Conservation (phyloP, 2,329 filamentous ascomycete genomes). For the Aspergillus transmontanensis region DNA sequence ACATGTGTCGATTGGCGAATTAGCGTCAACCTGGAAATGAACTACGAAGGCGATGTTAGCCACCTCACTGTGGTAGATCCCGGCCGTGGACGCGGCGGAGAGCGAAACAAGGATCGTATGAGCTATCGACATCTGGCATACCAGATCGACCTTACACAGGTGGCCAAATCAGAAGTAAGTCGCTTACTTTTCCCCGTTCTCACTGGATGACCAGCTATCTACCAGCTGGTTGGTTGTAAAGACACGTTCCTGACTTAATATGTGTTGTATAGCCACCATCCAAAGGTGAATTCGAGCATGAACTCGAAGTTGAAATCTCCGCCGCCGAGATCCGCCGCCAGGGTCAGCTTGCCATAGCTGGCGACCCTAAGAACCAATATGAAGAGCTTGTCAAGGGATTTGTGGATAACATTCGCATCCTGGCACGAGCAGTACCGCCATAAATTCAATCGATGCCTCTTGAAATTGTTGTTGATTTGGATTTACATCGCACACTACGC, state of each 20-base stretch:
- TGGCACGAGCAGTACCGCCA: conserved; percentile 45
- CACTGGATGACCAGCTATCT: not conserved
- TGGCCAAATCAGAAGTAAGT: conserved; percentile 59
- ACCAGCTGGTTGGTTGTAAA: not conserved
- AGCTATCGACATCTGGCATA: conserved; percentile 88
- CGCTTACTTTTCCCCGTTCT: not conserved
- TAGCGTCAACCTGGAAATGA: conserved; percentile 92
- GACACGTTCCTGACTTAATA: conserved; percentile 5
- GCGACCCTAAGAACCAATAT: conserved; percentile 46
- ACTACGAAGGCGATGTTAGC: conserved; percentile 71
- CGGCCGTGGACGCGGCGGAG: conserved; percentile 44
- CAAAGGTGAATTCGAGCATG: conserved; percentile 49
- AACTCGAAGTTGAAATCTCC: conserved; percentile 53
- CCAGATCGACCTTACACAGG: conserved; percentile 91
- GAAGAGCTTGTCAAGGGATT: conserved; percentile 51
- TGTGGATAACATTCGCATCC: conserved; percentile 51
- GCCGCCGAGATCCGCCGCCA: conserved; percentile 48
- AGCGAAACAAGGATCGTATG: conserved; percentile 84
- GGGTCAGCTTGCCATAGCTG: conserved; percentile 43
- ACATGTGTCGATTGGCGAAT: conserved; percentile 86
- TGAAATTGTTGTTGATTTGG: not conserved
- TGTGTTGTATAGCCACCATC: conserved; percentile 27
- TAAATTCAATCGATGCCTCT: conserved; percentile 18
- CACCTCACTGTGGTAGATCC: conserved; percentile 51
- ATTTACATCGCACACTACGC: not conserved